Evolutionary conservation across 345 rosid species (phyloP).

Genomic region (Rhodomyrtus tomentosa): DNA sequence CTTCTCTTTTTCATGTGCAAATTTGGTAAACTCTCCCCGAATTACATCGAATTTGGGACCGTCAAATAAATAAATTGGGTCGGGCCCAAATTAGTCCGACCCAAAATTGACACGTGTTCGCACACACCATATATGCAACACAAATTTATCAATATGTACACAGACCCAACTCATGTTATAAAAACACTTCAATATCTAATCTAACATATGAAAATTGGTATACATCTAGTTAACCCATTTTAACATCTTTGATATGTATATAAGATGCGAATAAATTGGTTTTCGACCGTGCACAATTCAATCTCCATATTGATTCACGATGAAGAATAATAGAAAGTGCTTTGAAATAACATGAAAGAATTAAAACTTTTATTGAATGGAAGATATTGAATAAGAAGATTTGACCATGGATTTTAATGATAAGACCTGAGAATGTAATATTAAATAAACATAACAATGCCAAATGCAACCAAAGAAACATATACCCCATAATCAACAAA

Average conservation of each 20-base stretch:
- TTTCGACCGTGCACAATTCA: too few species aligned
- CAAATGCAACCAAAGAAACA: not conserved
- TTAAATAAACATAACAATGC: not conserved
- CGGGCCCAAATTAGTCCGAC: fast-evolving
- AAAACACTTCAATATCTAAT: not conserved
- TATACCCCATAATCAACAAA: too few species aligned
- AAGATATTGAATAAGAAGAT: not conserved
- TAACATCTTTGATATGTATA: not conserved
- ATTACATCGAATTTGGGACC: fast-evolving
- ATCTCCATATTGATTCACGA: too few species aligned
- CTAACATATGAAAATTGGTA: not conserved
- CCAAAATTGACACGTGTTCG: not conserved
- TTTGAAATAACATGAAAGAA: not conserved
- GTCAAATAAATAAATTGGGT: not conserved
- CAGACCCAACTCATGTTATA: fast-evolving
- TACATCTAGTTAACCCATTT: not conserved
- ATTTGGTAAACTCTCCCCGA: fast-evolving
- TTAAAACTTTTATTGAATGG: too few species aligned
- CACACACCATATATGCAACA: fast-evolving
- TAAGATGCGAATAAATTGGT: too few species aligned
- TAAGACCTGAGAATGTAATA: too few species aligned
- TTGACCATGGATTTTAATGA: not conserved
- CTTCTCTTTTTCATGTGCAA: not conserved
- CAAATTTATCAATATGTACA: fast-evolving
- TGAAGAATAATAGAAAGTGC: not conserved